phyloP scores from a whole-genome alignment of 129 eudicot genomes.

The Chrysanthemum lavandulifolium region DNA sequence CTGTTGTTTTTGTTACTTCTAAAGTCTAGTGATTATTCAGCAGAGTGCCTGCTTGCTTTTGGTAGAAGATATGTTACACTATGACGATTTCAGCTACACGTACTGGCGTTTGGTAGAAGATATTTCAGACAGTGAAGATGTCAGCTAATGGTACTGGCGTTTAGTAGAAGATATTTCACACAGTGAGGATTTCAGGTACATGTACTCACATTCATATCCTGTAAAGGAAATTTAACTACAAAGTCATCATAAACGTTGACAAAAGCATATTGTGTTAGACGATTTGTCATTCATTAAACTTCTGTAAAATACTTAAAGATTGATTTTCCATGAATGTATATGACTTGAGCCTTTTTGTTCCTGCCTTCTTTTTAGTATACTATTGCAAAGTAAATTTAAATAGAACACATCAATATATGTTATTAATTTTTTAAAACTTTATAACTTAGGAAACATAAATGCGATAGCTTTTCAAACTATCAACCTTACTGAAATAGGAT shows the following conservation, averaged over 20 bases:
- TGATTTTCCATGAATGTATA: not conserved
- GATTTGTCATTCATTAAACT: constrained; percentile 18
- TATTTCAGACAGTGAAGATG: constrained; percentile 17
- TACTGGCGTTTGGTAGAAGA: constrained; percentile 11
- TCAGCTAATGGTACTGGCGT: constrained; percentile 28
- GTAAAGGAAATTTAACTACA: constrained; percentile 4
- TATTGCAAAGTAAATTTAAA: not conserved
- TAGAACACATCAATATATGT: not conserved
- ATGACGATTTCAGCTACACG: constrained; percentile 28
- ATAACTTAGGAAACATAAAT: not conserved
- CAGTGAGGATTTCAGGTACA: constrained; percentile 30
- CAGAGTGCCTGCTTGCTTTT: constrained; percentile 18
- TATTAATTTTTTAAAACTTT: not conserved
- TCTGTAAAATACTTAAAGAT: not conserved
- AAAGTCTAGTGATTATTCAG: not conserved
- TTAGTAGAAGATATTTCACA: constrained; percentile 9
- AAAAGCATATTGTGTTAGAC: not conserved
- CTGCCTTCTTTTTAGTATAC: not conserved
- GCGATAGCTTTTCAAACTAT: not conserved
- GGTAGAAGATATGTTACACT: constrained; percentile 12
- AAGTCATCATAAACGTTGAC: constrained; percentile 10
- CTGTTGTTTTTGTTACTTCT: not conserved
- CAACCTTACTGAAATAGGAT: not conserved
- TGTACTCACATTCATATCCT: not conserved
- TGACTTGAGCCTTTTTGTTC: not conserved